Conservation (phyloP, 2,329 filamentous ascomycete species). For the Tolypocladium ophioglossoides region DNA sequence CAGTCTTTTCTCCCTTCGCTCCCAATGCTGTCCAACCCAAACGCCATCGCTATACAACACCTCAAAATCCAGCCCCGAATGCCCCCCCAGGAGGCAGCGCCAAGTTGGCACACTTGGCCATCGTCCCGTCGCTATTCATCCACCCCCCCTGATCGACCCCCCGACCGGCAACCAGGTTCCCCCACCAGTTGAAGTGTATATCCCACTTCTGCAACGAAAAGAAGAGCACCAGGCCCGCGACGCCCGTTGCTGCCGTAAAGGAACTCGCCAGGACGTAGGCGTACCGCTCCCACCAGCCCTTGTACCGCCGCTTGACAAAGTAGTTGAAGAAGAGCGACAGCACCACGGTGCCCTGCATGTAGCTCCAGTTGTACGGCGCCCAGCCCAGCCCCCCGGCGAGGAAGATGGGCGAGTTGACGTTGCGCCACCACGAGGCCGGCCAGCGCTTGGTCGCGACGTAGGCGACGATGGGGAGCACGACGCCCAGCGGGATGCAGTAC, state of each 20-base stretch:
- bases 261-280: conserved; percentile 17
- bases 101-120: conserved; percentile 10
- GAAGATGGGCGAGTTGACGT: conserved; percentile 13
- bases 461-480: conserved; percentile 8
- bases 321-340: conserved; percentile 15
- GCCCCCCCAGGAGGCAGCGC: conserved; percentile 8
- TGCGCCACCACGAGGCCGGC: conserved; percentile 10
- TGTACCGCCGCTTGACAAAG: conserved; percentile 12
- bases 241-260: conserved; percentile 14
- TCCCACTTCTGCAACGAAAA: conserved; percentile 12
- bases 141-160: conserved; percentile 13
- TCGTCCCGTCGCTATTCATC: conserved; percentile 2
- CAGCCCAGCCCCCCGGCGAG: conserved; percentile 12
- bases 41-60: too few relatives aligned
- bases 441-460: conserved; percentile 10
- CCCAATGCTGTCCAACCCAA: too few relatives aligned
- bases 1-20: too few relatives aligned
- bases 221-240: conserved; percentile 15
- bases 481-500: conserved; percentile 10
- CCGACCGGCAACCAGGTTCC: conserved; percentile 7
- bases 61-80: conserved; percentile 9
- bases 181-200: conserved; percentile 13
- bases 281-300: conserved; percentile 17
- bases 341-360: conserved; percentile 13
- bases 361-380: conserved; percentile 16